phyloP scores from a whole-genome alignment of 176 grass and related monocot genomes.

The Aegilops umbellulata region DNA sequence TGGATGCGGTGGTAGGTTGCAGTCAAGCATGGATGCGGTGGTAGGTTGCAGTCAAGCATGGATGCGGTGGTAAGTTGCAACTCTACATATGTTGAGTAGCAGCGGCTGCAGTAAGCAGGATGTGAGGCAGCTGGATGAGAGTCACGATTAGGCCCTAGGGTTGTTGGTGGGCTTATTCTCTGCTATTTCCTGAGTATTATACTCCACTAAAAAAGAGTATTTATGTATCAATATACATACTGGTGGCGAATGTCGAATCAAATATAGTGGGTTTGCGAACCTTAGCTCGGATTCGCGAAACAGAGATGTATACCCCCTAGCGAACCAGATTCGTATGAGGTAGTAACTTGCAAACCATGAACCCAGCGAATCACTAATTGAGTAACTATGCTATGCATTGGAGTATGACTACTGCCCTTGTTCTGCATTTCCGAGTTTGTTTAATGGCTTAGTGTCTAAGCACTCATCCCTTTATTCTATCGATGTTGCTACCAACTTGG shows the following conservation, averaged over 20 bases:
- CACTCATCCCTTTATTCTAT: not conserved
- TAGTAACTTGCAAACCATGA: not conserved
- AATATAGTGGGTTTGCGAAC: not conserved
- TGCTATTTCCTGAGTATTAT: not conserved
- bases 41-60: too few species aligned
- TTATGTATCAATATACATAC: not conserved
- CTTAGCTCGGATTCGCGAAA: not conserved
- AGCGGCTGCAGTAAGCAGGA: not conserved
- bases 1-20: too few species aligned
- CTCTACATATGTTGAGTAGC: not conserved
- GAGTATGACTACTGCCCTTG: not conserved
- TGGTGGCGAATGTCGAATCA: not conserved
- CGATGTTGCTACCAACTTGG: constrained; percentile 23
- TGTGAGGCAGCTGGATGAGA: not conserved
- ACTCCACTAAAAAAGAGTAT: not conserved
- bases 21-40: too few species aligned
- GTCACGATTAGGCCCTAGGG: not conserved
- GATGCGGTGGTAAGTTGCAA: not conserved
- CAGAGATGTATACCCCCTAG: not conserved
- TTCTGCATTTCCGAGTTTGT: not conserved
- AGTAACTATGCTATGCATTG: not conserved
- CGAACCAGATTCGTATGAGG: not conserved
- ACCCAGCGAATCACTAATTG: not conserved
- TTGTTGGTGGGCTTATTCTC: not conserved
- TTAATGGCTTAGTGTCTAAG: constrained; percentile 6